Conservation (phyloP, 2,329 filamentous ascomycete genomes). For the Colletotrichum sp. region DNA sequence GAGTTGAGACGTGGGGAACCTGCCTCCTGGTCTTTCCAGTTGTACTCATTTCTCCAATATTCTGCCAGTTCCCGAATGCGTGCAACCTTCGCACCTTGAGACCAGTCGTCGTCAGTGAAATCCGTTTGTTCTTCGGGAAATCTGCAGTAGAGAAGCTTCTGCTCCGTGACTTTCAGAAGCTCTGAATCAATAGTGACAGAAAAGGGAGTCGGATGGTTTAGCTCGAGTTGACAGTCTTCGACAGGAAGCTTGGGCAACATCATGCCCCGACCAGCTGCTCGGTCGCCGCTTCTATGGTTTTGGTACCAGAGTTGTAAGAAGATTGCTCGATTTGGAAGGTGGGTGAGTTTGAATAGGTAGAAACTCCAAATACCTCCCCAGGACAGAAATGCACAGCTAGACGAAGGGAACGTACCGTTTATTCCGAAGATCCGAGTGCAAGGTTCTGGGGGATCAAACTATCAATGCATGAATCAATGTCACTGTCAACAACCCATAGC, state of each 20-base stretch:
- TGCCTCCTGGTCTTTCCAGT: slow-evolving; percentile 10
- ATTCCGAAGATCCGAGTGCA: not conserved
- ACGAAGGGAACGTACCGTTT: not conserved
- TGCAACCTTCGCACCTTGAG: slow-evolving; percentile 19
- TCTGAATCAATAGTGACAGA: slow-evolving; percentile 1
- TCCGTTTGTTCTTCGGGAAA: slow-evolving; percentile 15
- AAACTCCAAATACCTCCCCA: too few species aligned
- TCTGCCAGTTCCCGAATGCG: slow-evolving; percentile 13
- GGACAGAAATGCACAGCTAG: not conserved
- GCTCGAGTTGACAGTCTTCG: not conserved
- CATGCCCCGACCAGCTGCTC: not conserved
- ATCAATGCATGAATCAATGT: not conserved
- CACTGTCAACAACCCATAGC: not conserved
- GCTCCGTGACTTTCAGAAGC: slow-evolving; percentile 6
- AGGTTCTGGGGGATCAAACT: not conserved
- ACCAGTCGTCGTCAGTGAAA: slow-evolving; percentile 12
- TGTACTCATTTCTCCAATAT: slow-evolving; percentile 15
- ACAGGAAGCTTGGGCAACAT: not conserved
- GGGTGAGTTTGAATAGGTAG: not conserved
- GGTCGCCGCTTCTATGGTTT: not conserved
- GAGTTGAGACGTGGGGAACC: not conserved
- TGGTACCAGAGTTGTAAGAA: not conserved
- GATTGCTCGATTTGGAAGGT: not conserved
- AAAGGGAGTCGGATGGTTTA: not conserved
- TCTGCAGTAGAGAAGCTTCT: slow-evolving; percentile 7